Evolutionary conservation across 2,329 filamentous ascomycete species (phyloP).

Genomic region (Fusarium transvaalense): DNA sequence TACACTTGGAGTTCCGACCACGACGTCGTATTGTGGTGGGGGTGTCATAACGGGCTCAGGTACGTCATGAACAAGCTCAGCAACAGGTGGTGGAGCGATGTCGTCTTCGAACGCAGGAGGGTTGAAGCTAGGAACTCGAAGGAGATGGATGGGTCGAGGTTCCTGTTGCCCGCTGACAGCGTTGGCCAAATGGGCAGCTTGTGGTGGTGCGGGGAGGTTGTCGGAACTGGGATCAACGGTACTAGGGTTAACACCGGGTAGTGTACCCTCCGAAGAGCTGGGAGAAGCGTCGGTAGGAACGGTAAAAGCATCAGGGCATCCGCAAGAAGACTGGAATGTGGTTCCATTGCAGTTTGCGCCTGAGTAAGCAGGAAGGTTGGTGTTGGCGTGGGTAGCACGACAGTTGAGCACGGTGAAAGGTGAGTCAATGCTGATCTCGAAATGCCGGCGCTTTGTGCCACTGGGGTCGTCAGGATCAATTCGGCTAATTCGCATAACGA

Average conservation of each 20-base stretch:
- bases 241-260: conserved; percentile 57
- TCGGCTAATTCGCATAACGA: conserved; percentile 92
- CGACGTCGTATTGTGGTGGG: conserved; percentile 85
- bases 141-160: conserved; percentile 83
- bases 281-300: conserved; percentile 73
- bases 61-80: conserved; percentile 41
- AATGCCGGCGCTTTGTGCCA: conserved; percentile 82
- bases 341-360: conserved; percentile 64
- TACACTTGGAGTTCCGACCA: conserved; percentile 77
- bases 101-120: conserved; percentile 90
- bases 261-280: conserved; percentile 69
- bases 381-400: conserved; percentile 92
- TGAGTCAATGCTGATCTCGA: conserved; percentile 96
- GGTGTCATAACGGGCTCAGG: conserved; percentile 72
- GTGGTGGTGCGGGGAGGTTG: conserved; percentile 63
- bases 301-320: conserved; percentile 67
- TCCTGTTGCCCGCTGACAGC: conserved; percentile 52
- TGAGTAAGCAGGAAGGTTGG: conserved; percentile 82
- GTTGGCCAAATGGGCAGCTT: conserved; percentile 64
- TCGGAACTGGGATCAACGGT: conserved; percentile 46
- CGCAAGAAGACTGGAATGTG: conserved; percentile 61
- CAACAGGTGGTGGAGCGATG: conserved; percentile 54
- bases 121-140: conserved; percentile 87
- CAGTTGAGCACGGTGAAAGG: conserved; percentile 94
- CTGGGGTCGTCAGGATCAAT: conserved; percentile 81